Evolutionary conservation across 1,284 basidiomycete genomes (phyloP).

Genomic region (Sanguinoderma infundibulare): DNA sequence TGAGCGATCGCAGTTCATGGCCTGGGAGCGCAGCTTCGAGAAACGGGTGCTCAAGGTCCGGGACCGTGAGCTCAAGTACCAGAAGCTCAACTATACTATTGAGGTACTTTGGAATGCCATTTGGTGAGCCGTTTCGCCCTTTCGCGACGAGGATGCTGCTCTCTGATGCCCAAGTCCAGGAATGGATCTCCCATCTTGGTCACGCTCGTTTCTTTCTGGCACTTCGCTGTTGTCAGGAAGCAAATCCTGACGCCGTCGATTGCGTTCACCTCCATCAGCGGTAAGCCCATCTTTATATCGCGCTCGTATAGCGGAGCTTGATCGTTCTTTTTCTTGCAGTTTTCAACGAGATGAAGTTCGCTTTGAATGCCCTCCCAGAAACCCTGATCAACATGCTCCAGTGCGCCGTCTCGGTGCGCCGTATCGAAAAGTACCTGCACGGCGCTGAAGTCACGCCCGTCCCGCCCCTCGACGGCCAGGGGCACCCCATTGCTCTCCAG

Average conservation of each 20-base stretch:
- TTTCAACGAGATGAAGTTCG: conserved; percentile 87
- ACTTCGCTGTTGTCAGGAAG: conserved; percentile 75
- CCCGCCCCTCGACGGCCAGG: conserved; percentile 58
- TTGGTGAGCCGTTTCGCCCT: conserved; percentile 52
- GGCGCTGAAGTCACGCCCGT: conserved; percentile 71
- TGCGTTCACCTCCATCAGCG: conserved; percentile 73
- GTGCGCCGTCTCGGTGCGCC: conserved; percentile 84
- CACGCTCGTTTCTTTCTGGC: conserved; percentile 82
- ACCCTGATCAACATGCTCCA: conserved; percentile 89
- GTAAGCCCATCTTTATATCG: not conserved
- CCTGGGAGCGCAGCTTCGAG: conserved; percentile 93
- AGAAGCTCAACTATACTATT: conserved; percentile 85
- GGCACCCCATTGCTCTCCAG: conserved; percentile 70
- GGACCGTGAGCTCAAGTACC: conserved; percentile 81
- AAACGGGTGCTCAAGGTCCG: conserved; percentile 74
- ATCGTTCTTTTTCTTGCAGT: conserved; percentile 48
- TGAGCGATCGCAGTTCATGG: conserved; percentile 74
- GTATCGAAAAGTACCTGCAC: conserved; percentile 89
- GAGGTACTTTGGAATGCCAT: conserved; percentile 83
- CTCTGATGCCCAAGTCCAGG: conserved; percentile 43
- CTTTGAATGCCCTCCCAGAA: conserved; percentile 86
- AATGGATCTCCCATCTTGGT: conserved; percentile 76
- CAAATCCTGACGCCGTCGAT: conserved; percentile 80
- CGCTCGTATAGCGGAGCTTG: not conserved
- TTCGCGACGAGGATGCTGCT: not conserved